phyloP scores from a whole-genome alignment of 169 alveolate genomes.

The Eimeria acervulina region DNA sequence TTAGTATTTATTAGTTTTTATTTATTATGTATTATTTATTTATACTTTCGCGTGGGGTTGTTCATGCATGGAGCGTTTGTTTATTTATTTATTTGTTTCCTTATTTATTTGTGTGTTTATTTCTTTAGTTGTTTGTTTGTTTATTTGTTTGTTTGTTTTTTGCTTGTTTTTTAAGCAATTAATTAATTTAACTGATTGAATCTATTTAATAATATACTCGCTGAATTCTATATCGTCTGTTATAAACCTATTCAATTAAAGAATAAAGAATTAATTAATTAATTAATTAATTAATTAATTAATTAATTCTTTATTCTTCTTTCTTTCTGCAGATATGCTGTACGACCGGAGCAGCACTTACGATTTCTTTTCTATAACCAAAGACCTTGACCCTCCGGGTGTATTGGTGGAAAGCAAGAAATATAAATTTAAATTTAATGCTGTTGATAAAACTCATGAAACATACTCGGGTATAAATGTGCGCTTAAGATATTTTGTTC shows the following conservation, averaged over 20 bases:
- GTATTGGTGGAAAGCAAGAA: slow-evolving; percentile 93
- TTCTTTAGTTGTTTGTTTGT: slow-evolving; percentile 88
- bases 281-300: too few relatives aligned
- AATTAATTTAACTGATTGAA: too few relatives aligned
- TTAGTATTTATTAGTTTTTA: too few relatives aligned
- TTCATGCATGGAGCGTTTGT: too few relatives aligned
- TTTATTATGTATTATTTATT: too few relatives aligned
- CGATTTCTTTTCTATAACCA: slow-evolving; percentile 97
- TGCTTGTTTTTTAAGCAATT: too few relatives aligned
- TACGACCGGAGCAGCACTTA: slow-evolving; percentile 95
- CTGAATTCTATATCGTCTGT: too few relatives aligned
- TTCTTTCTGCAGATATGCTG: slow-evolving; percentile 89
- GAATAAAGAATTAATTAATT: not conserved
- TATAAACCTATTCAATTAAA: too few relatives aligned
- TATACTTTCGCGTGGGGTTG: too few relatives aligned
- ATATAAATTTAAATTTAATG: slow-evolving; percentile 96
- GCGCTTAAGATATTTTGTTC: slow-evolving; percentile 94
- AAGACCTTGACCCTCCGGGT: slow-evolving; percentile 99
- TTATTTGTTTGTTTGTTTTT: too few relatives aligned
- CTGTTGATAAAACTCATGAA: slow-evolving; percentile 98
- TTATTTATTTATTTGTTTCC: not conserved
- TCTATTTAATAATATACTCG: too few relatives aligned
- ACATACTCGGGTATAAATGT: slow-evolving; percentile 98
- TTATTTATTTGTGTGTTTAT: not conserved
- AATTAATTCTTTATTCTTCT: not conserved